phyloP scores from a whole-genome alignment of 345 rosid species.

The Linum tenue region DNA sequence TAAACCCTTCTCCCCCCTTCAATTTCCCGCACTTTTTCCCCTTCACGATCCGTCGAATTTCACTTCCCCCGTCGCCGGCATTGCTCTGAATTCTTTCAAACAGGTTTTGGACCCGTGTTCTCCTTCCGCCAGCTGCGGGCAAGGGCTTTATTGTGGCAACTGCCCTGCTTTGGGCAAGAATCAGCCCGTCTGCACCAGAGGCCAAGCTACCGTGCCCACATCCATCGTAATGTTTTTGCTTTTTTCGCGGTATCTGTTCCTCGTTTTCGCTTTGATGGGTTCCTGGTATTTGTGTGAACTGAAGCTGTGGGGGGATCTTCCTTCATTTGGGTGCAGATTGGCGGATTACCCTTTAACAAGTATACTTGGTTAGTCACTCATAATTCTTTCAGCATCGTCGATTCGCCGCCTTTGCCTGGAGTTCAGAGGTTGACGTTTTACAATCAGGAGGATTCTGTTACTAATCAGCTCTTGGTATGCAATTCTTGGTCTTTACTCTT shows the following conservation, averaged over 20 bases:
- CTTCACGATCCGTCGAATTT: slow-evolving; percentile 18
- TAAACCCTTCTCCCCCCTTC: not conserved
- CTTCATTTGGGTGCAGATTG: slow-evolving; percentile 33
- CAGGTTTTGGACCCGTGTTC: slow-evolving; percentile 70
- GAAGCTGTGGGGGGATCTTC: not conserved
- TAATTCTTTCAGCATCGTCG: slow-evolving; percentile 84
- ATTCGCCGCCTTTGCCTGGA: slow-evolving; percentile 68
- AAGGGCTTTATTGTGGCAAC: slow-evolving; percentile 76
- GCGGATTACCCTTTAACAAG: slow-evolving; percentile 83
- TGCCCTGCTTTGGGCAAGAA: slow-evolving; percentile 66
- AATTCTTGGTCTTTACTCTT: not conserved
- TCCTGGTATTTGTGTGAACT: slow-evolving; percentile 1
- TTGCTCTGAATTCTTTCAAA: slow-evolving; percentile 19
- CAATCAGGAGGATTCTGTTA: slow-evolving; percentile 88
- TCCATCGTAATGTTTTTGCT: slow-evolving; percentile 36
- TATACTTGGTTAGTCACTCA: slow-evolving; percentile 94
- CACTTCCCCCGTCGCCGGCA: slow-evolving; percentile 7
- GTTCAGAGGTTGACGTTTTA: slow-evolving; percentile 80
- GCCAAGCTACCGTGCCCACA: slow-evolving; percentile 71
- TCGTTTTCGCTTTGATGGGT: not conserved
- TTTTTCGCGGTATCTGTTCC: not conserved
- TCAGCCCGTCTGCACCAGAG: slow-evolving; percentile 77
- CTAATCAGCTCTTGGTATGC: slow-evolving; percentile 72
- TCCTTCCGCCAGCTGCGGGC: slow-evolving; percentile 55
- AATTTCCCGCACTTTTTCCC: not conserved